phyloP scores from a whole-genome alignment of 2,329 filamentous ascomycete genomes.

The Ascochyta koolunga region DNA sequence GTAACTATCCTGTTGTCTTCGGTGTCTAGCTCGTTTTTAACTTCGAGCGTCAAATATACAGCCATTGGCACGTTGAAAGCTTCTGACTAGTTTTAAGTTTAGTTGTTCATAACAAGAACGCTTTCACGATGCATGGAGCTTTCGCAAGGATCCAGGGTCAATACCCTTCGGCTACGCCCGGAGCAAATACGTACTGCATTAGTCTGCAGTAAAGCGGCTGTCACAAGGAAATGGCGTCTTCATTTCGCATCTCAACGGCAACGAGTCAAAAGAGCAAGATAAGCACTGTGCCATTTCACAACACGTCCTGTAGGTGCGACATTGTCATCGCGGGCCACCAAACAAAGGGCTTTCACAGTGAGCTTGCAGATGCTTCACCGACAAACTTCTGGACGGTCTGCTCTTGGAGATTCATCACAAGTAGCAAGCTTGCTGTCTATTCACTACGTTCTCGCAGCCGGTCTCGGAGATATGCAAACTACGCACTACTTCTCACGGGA shows the following conservation, averaged over 20 bases:
- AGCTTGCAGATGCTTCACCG: neutral
- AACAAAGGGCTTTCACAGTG: slow-evolving; percentile 1
- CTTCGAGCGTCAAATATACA: neutral
- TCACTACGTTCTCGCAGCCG: neutral
- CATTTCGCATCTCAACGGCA: neutral
- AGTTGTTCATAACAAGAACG: neutral
- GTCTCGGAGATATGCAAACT: neutral
- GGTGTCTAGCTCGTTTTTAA: neutral
- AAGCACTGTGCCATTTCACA: slow-evolving; percentile 7
- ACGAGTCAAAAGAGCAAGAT: neutral
- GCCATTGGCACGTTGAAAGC: neutral
- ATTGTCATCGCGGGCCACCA: neutral
- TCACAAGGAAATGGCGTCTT: slow-evolving; percentile 14
- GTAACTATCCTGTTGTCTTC: no score
- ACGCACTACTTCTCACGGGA: no score
- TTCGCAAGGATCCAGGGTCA: slow-evolving; percentile 10
- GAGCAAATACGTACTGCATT: slow-evolving; percentile 9
- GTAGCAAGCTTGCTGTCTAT: neutral
- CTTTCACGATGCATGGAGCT: neutral
- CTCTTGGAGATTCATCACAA: neutral
- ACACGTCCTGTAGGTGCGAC: neutral
- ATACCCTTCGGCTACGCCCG: slow-evolving; percentile 11
- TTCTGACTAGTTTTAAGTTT: neutral
- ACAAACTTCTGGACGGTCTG: neutral
- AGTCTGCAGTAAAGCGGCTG: slow-evolving; percentile 9